Evolutionary conservation across 495 filamentous ascomycete species (phyloP).

Genomic region (Neurospora sp.): DNA sequence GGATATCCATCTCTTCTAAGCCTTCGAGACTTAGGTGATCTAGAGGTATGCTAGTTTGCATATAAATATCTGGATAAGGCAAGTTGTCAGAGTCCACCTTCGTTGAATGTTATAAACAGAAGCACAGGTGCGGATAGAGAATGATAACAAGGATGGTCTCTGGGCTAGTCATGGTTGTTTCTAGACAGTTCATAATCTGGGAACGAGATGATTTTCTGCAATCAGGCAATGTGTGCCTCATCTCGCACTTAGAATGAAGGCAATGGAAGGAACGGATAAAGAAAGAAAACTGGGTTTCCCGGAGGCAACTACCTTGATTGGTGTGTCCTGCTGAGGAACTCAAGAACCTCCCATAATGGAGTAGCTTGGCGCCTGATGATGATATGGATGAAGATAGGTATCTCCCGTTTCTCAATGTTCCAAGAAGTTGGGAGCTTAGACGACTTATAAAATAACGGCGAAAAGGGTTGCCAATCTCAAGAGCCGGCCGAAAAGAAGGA

Average conservation of each 20-base stretch:
- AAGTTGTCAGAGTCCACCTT: not conserved
- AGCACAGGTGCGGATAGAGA: not conserved
- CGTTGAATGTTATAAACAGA: not conserved
- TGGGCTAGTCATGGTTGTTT: not conserved
- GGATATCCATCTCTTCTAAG: not conserved
- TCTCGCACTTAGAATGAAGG: not conserved
- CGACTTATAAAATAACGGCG: not conserved
- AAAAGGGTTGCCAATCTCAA: no score
- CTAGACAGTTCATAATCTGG: not conserved
- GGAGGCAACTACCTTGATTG: not conserved
- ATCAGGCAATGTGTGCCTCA: not conserved
- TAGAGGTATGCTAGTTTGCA: not conserved
- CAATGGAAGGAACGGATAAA: not conserved
- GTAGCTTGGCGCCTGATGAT: not conserved
- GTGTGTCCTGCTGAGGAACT: not conserved
- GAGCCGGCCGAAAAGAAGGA: not conserved
- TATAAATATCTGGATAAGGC: not conserved
- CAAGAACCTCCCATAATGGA: not conserved
- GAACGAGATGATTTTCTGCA: not conserved
- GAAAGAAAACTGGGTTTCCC: not conserved
- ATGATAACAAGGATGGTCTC: not conserved
- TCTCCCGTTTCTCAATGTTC: not conserved
- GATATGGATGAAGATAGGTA: no score
- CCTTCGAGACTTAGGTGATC: not conserved
- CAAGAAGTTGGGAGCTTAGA: not conserved